These are phyloP conservation scores for Acer yangbiense DNA, from an alignment of 345 rosid genomes.

Conservation along the genomic window DNA sequence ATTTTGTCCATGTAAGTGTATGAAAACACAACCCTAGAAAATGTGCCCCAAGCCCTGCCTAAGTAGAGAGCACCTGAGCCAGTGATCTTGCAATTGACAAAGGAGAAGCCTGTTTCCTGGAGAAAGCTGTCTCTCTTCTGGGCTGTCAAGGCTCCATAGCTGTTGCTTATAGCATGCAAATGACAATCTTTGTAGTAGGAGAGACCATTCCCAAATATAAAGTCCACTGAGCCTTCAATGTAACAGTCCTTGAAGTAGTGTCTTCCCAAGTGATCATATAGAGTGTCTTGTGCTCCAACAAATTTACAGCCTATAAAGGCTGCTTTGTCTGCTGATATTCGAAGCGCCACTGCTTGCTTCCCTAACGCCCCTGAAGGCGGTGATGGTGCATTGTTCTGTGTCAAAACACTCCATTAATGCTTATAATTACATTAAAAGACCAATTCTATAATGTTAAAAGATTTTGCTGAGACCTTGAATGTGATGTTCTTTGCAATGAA, in stretches of 20 bases:
- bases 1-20: constrained; percentile 41
- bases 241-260: constrained; percentile 48
- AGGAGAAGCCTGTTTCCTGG: constrained; percentile 45
- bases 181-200: constrained; percentile 44
- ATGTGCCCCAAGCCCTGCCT: constrained; percentile 55
- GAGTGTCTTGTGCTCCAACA: constrained; percentile 49
- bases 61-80: constrained; percentile 40
- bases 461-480: constrained; percentile 31
- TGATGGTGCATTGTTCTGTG: constrained; percentile 42
- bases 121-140: constrained; percentile 38
- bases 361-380: constrained; percentile 47
- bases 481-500: constrained; percentile 53
- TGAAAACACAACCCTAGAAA: constrained; percentile 45
- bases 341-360: constrained; percentile 46
- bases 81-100: constrained; percentile 44
- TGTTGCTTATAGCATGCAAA: constrained; percentile 42
- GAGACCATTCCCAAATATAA: constrained; percentile 48
- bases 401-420: not conserved
- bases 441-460: not conserved
- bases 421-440: not conserved
- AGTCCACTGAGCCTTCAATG: constrained; percentile 49
- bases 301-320: constrained; percentile 42
- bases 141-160: constrained; percentile 43
- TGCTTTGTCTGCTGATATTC: constrained; percentile 49
- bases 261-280: constrained; percentile 45